Evolutionary conservation across 352 stramenopile genomes (phyloP).

Genomic region (Globisporangium nagaii): DNA sequence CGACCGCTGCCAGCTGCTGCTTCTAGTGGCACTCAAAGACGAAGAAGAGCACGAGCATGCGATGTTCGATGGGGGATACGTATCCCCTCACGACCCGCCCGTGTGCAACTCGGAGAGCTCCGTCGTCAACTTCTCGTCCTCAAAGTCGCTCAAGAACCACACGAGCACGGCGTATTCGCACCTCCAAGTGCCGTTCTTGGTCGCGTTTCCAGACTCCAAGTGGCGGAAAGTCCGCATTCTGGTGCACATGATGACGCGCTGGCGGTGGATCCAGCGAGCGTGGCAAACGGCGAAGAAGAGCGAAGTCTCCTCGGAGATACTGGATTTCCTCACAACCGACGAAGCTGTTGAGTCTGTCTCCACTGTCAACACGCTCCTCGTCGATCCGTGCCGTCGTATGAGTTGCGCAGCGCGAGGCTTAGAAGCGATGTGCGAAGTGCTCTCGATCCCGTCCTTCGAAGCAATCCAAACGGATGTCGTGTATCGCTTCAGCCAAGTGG

Average conservation of each 20-base stretch:
- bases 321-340: conserved; percentile 29
- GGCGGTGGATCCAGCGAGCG: conserved; percentile 15
- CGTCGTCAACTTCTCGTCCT: conserved; percentile 6
- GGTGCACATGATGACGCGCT: conserved; percentile 33
- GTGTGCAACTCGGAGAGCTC: conserved; percentile 13
- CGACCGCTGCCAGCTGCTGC: conserved; percentile 39
- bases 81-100: conserved; percentile 28
- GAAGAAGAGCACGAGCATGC: conserved; percentile 25
- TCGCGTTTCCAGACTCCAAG: conserved; percentile 34
- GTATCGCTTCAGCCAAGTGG: conserved; percentile 40
- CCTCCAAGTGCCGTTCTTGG: conserved; percentile 28
- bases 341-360: conserved; percentile 18
- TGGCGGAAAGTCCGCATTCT: conserved; percentile 38
- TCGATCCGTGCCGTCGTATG: conserved; percentile 46
- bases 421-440: conserved; percentile 35
- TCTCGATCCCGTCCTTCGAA: conserved; percentile 34
- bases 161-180: conserved; percentile 21
- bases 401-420: conserved; percentile 38
- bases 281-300: not conserved
- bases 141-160: conserved; percentile 19
- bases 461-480: conserved; percentile 49
- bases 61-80: conserved; percentile 24
- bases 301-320: conserved; percentile 16
- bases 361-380: conserved; percentile 21
- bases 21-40: conserved; percentile 22